phyloP scores from a whole-genome alignment of 495 filamentous ascomycete species.

The Penicillium simplicissimum region DNA sequence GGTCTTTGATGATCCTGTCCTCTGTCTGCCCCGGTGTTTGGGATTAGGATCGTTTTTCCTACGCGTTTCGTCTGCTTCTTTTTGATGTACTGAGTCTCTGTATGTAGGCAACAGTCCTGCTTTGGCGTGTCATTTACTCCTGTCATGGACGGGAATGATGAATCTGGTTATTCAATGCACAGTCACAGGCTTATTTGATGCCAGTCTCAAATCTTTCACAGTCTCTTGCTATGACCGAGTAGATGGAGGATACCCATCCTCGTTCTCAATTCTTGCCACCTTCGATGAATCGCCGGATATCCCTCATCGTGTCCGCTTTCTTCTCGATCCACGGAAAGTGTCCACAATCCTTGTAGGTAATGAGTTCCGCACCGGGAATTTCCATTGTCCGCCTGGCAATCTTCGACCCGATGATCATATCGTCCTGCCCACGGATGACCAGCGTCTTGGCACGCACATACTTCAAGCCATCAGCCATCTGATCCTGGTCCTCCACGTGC shows the following conservation, averaged over 20 bases:
- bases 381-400: constrained; percentile 14
- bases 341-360: constrained; percentile 24
- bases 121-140: constrained; percentile 23
- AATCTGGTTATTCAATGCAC: constrained; percentile 23
- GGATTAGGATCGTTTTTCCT: constrained; percentile 12
- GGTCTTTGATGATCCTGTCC: constrained; percentile 39
- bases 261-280: not conserved
- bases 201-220: not conserved
- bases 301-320: constrained; percentile 14
- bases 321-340: constrained; percentile 31
- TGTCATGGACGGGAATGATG: constrained; percentile 17
- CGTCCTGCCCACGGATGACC: constrained; percentile 20
- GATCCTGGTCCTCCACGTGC: not conserved
- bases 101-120: constrained; percentile 14
- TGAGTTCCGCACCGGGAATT: constrained; percentile 9
- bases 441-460: constrained; percentile 22
- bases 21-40: constrained; percentile 35
- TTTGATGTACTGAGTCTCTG: constrained; percentile 17
- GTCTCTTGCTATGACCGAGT: constrained; percentile 2
- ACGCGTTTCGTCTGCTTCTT: not conserved
- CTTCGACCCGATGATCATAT: constrained; percentile 21
- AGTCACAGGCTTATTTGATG: constrained; percentile 7
- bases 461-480: constrained; percentile 17
- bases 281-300: constrained; percentile 20
- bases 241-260: not conserved